phyloP scores from a whole-genome alignment of 148 eudicot genomes.

The Limonium bicolor region DNA sequence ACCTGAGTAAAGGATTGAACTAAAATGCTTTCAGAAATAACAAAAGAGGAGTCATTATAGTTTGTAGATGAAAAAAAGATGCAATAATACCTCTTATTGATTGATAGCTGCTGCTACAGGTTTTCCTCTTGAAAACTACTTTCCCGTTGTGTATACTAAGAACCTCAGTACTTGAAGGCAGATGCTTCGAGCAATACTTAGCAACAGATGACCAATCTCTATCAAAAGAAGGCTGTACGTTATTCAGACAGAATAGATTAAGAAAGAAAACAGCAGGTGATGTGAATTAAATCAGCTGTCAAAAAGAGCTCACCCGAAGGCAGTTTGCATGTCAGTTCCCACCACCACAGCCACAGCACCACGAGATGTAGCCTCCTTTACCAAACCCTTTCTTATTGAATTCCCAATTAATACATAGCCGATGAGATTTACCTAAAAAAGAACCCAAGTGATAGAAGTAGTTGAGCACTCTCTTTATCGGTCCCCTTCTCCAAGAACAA shows the following conservation, averaged over 20 bases:
- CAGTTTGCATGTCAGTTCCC: conserved; percentile 34
- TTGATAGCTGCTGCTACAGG: conserved; percentile 19
- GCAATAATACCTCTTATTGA: conserved; percentile 11
- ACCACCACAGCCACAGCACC: conserved; percentile 36
- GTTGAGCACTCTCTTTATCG: no score
- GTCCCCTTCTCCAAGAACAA: no score
- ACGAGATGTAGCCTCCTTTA: conserved; percentile 51
- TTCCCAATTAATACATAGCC: conserved; percentile 41
- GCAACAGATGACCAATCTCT: conserved; percentile 61
- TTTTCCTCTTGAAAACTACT: conserved; percentile 38
- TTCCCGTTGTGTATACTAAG: conserved; percentile 64
- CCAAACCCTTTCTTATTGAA: conserved; percentile 53
- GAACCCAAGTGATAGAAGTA: not conserved
- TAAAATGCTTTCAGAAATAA: not conserved
- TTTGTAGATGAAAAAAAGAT: not conserved
- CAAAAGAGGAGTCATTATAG: not conserved
- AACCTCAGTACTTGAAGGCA: conserved; percentile 46
- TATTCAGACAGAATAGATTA: no score
- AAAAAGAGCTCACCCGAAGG: conserved; percentile 28
- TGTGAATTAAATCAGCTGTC: no score
- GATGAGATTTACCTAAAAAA: conserved; percentile 46
- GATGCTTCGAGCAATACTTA: conserved; percentile 61
- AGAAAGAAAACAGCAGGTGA: no score
- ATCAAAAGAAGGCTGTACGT: no score
- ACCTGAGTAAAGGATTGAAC: no score